phyloP scores from a whole-genome alignment of 345 rosid species.

The Gossypium raimondii region DNA sequence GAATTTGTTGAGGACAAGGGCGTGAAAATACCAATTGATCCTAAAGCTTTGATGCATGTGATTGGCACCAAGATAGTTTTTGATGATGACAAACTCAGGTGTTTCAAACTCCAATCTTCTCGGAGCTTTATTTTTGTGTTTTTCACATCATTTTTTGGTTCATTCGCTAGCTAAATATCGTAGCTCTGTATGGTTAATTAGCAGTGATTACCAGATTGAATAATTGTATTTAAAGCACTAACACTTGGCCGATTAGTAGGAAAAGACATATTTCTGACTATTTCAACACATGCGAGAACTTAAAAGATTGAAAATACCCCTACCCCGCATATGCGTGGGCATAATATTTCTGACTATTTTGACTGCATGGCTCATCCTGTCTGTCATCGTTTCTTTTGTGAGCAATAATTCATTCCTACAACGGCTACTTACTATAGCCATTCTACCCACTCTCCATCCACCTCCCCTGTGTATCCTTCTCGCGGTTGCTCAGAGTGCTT shows the following conservation, averaged over 20 bases:
- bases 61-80: constrained; percentile 72
- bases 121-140: neutral
- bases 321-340: neutral
- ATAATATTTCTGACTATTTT: neutral
- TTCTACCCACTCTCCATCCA: neutral
- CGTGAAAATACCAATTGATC: constrained; percentile 59
- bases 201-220: neutral
- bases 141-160: neutral
- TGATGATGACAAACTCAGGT: constrained; percentile 70
- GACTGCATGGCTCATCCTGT: neutral
- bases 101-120: neutral
- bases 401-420: neutral
- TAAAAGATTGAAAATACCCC: neutral
- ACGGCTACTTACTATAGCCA: neutral
- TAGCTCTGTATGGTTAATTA: neutral
- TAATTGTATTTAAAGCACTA: neutral
- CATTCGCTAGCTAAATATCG: neutral
- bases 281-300: neutral
- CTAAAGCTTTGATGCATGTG: constrained; percentile 68
- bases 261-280: neutral
- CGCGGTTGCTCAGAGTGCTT: neutral
- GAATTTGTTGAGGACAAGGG: constrained; percentile 67
- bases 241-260: neutral
- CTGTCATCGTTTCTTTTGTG: neutral
- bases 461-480: neutral